Evolutionary conservation across 352 stramenopile species (phyloP), one percentile per base, ranked within the genome.

Genomic region (Pythium biforme): DNA sequence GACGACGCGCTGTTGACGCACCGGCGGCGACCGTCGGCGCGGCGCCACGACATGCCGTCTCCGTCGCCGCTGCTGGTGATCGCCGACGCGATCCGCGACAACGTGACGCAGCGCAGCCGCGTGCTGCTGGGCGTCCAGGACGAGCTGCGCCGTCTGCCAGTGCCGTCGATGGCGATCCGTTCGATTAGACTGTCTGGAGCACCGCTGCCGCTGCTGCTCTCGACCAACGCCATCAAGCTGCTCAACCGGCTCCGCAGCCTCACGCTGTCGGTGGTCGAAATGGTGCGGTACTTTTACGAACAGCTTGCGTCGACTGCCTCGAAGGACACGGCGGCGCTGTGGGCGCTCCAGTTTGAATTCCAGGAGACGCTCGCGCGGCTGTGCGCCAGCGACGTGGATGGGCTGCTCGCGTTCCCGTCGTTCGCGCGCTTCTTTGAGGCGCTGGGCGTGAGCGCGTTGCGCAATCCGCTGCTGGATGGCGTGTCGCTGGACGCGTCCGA

Each of bases 401-500:
- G 74, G 19, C 39, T 91, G 19, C 52, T 68, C 2, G 66, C 52
- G 27, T 85, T 61, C 7, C 60, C 75, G 3, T 51, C 64, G 5
- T 48, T 89, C 6, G 60, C 73, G 26, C 65, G 59, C 4, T 71
- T 77, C 34, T 79, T 88, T 31, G 74, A 88, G 26, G 58, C 69
- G n/a, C 72, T 76, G 19, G 67, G 76, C 12, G 74, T 78, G 9
- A 73, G 63, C 27, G 68, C 87, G 41, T 45, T 74, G 10, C 73
- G 82, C 15, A 91, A 91, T 41, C 82, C 82, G 27, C 69, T 91
- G 17, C 50, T 89, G 7, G 82, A 91, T 37, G 82, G 79, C 31
- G 70, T 91, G 7, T 69, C 82, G 1, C 64, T 91, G 12, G 79
- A 89, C n/a, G 77, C 79, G 25, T 88, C 76, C 20, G 82, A 91